Base-by-base conservation (phyloP, 73 alveolate genomes). In the Paraurostyla sp. region DNA sequence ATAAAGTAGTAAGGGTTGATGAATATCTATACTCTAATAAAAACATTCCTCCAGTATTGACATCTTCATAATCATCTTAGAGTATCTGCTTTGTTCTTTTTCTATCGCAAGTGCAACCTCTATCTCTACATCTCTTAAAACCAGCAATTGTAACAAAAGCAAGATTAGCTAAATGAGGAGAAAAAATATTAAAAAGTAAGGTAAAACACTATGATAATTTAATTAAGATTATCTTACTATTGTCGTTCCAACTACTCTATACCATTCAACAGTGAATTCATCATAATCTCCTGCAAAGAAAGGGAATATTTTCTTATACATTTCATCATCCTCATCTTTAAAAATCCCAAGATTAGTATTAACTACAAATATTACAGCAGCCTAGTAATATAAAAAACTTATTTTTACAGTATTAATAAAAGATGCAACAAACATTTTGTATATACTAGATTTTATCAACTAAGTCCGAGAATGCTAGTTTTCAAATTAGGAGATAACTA, bases 341-440 rank as follows among this genome's bases (percentile, higher is more conserved):
- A n/a, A n/a, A 4, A 88, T 22, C 0, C 88, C 76, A 18, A 80
- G 76, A 27, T 89, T 57, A 18, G 68, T 29, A 58, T 87, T 87
- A 2, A 90, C 95, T 15, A 90, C 40, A 18, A 90, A 71, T 0
- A 90, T 69, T 0, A 90, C 57, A 29, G 68, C 38, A 30, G 85
- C 95, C 86, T 73, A 73, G 9, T 2, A 20, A 13, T 7, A 16
- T 3, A 43, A 18, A 46, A 43, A 6, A 32, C 29, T 0, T 11
- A 2, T 11, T 2, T 38, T 48, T 73, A 73, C 86, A 11, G 97
- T 85, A 80, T 93, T 93, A 0, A 84, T 51, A 57, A 93, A 81
- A 76, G 87, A 65, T 15, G 89, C 94, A 3, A 84, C 51, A 49
- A 90, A 93, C 92, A 93, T 90, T 56, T 93, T 93, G 43, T 29